A percentile compares a stretch with the other conserved stretches of the same genome.
Conservation (phyloP, 176 grass and related monocot genomes). For the Puya raimondii region DNA sequence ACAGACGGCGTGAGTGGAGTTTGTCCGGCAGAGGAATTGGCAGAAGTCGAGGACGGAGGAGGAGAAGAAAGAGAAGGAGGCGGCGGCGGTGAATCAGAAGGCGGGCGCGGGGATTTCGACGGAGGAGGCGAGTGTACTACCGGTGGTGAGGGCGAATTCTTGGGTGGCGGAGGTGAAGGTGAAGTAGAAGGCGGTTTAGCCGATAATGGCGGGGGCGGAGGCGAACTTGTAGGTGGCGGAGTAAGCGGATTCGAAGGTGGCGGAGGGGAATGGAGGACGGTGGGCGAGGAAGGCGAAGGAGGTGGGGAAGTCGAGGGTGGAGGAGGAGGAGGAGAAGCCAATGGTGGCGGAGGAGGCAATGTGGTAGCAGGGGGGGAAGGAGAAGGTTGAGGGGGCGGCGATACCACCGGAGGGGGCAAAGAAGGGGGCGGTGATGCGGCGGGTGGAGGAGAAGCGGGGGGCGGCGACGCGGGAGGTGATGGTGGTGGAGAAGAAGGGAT, state of each 20-base stretch:
- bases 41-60: not conserved
- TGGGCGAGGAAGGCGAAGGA: conserved; percentile 21
- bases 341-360: not conserved
- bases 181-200: not conserved
- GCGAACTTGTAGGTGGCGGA: not conserved
- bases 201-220: not conserved
- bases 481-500: conserved; percentile 11
- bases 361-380: not conserved
- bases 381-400: conserved; percentile 25
- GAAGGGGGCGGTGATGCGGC: conserved; percentile 14
- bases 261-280: not conserved
- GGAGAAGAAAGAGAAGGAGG: conserved; percentile 18
- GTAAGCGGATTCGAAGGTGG: not conserved
- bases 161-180: conserved; percentile 10
- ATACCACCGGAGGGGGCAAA: conserved; percentile 21
- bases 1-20: not conserved
- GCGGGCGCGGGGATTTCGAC: not conserved
- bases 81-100: not conserved
- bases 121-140: not conserved
- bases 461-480: conserved; percentile 29
- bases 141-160: conserved; percentile 1
- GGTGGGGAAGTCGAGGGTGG: conserved; percentile 20
- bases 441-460: conserved; percentile 21
- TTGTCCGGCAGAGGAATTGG: not conserved
- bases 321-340: not conserved